A percentile compares a stretch with the other conserved stretches of the same genome.
These are phyloP conservation scores for Lobosporangium transversale DNA, from an alignment of 192 early-diverging fungal species.

Conservation along the genomic window DNA sequence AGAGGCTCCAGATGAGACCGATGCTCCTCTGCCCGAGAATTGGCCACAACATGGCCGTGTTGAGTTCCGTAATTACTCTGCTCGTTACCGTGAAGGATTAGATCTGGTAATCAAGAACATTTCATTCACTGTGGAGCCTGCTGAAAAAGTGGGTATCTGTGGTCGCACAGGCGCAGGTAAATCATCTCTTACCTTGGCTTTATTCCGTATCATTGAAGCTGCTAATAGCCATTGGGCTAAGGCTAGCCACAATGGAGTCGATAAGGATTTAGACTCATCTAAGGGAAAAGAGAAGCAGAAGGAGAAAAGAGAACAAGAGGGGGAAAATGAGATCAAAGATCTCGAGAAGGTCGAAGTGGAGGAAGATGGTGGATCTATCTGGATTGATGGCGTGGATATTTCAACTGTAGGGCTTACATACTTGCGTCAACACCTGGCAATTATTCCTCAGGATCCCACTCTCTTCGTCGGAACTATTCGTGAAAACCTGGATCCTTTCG, in stretches of 20 bases:
- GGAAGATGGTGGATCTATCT: slow-evolving; percentile 68
- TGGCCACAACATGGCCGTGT: slow-evolving; percentile 54
- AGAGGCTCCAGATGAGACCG: slow-evolving; percentile 67
- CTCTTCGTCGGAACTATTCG: slow-evolving; percentile 69
- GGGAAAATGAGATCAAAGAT: slow-evolving; percentile 10
- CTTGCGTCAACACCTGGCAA: slow-evolving; percentile 71
- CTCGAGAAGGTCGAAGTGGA: slow-evolving; percentile 36
- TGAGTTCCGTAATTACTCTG: slow-evolving; percentile 45
- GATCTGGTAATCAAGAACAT: slow-evolving; percentile 60
- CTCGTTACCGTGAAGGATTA: slow-evolving; percentile 52
- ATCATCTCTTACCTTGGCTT: slow-evolving; percentile 57
- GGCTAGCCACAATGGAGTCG: slow-evolving; percentile 32
- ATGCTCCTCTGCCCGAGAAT: slow-evolving; percentile 31
- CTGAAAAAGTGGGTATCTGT: slow-evolving; percentile 53
- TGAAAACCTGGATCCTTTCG: slow-evolving; percentile 65
- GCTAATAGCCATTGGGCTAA: slow-evolving; percentile 45
- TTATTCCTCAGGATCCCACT: slow-evolving; percentile 91
- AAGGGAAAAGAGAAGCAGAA: no score
- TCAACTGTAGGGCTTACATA: slow-evolving; percentile 65
- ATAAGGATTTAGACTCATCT: slow-evolving; percentile 15
- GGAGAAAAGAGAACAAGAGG: no score
- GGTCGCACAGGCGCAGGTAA: slow-evolving; percentile 60
- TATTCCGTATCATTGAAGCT: slow-evolving; percentile 59
- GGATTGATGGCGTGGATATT: slow-evolving; percentile 80
- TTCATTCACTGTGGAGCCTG: slow-evolving; percentile 57